phyloP scores from a whole-genome alignment of 1,284 basidiomycete genomes.

The Papiliotrema laurentii region DNA sequence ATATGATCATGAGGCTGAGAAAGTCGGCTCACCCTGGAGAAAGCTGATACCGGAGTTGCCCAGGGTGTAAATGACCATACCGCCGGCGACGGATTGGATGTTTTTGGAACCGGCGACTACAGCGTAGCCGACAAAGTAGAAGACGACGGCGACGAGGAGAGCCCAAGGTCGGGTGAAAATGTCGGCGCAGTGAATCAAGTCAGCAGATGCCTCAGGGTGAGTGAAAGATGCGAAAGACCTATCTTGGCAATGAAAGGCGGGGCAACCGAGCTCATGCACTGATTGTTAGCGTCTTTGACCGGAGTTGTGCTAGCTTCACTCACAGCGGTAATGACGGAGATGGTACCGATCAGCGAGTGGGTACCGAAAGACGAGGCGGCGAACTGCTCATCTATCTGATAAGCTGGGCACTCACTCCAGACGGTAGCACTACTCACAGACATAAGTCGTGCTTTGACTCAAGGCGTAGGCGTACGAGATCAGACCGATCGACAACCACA shows the following conservation, averaged over 20 bases:
- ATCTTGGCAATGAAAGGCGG: constrained; percentile 43
- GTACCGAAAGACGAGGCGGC: constrained; percentile 3
- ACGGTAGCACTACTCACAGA: background rate
- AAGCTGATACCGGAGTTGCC: constrained; percentile 36
- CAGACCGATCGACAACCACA: constrained; percentile 6
- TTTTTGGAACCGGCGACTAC: constrained; percentile 30
- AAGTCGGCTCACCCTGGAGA: constrained; percentile 9
- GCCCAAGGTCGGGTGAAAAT: constrained; percentile 28
- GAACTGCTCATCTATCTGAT: constrained; percentile 2
- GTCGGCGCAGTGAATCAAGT: constrained; percentile 16
- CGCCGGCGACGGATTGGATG: constrained; percentile 33
- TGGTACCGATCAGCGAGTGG: constrained; percentile 3
- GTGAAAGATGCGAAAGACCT: background rate
- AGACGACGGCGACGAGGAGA: constrained; percentile 20
- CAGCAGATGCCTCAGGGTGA: background rate
- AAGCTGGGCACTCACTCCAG: background rate
- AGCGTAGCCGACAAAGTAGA: constrained; percentile 40
- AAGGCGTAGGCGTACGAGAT: constrained; percentile 7
- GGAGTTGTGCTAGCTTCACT: too few species aligned
- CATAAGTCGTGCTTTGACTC: constrained; percentile 2
- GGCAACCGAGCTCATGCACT: too few species aligned
- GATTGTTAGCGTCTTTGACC: too few species aligned
- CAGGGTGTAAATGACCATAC: constrained; percentile 38
- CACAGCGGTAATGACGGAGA: background rate
- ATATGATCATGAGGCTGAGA: too few species aligned